Base-by-base conservation (phyloP, 805 yeast genomes). In the Kazachstania taianensis region DNA sequence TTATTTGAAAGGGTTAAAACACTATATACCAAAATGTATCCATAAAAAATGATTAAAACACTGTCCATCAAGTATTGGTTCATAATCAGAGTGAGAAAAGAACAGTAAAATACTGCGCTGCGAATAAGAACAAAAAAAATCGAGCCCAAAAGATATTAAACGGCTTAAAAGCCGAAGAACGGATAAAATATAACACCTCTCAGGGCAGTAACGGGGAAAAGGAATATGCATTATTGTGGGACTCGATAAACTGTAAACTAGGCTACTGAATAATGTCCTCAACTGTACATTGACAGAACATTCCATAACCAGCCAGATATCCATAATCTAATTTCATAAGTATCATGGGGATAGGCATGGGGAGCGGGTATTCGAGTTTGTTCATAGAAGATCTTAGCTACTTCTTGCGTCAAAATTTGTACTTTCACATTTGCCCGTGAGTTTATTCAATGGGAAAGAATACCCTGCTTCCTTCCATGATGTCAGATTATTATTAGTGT, bases 391-490 rank as follows among this genome's bases (percentile, higher is more conserved):
- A 8, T 22, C 12, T 12, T 8, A 22, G 8, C 25, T 8, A 22
- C 8, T 22, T n/a, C n/a, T 33, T 9, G 30, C 36, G 10, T 36
- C 20, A 25, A 35, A 41, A 12, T 54, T 49, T 5, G 62, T 52
- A 44, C 62, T 55, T 39, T 50, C 46, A 50, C 75, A 75, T 45
- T 69, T 64, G 38, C 77, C 73, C 15, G 73, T 70, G 37, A 81
- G 53, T 10, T 46, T 59, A 55, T 80, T 80, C 49, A 72, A 73
- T 14, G 95, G 95, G 52, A 61, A 59, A 3, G 57, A 40, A 55
- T 77, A 89, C 1, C 95, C 95, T 0, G 94, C 86, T 8, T 45
- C 62, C 24, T 62, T 67, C 94, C 95, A 89, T 7, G 62, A 43
- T 0, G 97, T 89, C 36, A 69, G 44, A 59, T 89, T 89, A 33